Evolutionary conservation across 1,139 yeast genomes (phyloP), one percentile per base, ranked within the genome.

Genomic region (Lodderomyces theae): DNA sequence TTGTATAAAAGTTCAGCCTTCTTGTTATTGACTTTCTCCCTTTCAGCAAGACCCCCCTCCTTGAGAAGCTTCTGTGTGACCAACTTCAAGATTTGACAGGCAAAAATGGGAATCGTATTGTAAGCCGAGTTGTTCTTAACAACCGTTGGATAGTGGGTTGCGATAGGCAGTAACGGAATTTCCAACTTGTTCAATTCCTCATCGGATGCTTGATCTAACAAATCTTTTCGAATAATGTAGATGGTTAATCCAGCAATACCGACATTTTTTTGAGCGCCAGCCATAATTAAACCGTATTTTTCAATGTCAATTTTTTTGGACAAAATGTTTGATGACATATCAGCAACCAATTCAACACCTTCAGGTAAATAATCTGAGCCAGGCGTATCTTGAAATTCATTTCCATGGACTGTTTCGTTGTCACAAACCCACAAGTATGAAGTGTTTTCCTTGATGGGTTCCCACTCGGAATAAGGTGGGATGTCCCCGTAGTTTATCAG

Each of bases 261-360:
- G 57, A 92, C 88, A 61, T 92, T 92, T 67, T 92, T 92, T 66
- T 92, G 98, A 15, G 97, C 98, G 45, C 98, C 98, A n/a, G 94
- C 95, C 80, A 69, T 66, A 46, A 92, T 82, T 34, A 89, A 69
- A 40, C 97, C 97, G 57, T 80, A 90, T 61, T 86, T 82, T 43
- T 87, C 72, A 36, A 92, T 84, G 55, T 92, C 96, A 36, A 92
- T 61, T 51, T 77, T 67, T 53, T 86, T 83, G 18, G 96, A 87
- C 50, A 92, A 72, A 57, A 92, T 84, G 63, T 92, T 88, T 37
- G 97, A 90, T 1, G 97, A 89, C 84, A 90, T 82, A 61, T 92
- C 98, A 19, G 96, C 92, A 10, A 89, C 96, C 48, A 90, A 66
- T 58, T 86, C 95, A 35, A 85, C 83, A 24, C 72, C 74, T 43